Evolutionary conservation across 768 basidiomycete species (phyloP), one percentile per base, ranked within the genome.

Genomic region (Obba rivulosa): DNA sequence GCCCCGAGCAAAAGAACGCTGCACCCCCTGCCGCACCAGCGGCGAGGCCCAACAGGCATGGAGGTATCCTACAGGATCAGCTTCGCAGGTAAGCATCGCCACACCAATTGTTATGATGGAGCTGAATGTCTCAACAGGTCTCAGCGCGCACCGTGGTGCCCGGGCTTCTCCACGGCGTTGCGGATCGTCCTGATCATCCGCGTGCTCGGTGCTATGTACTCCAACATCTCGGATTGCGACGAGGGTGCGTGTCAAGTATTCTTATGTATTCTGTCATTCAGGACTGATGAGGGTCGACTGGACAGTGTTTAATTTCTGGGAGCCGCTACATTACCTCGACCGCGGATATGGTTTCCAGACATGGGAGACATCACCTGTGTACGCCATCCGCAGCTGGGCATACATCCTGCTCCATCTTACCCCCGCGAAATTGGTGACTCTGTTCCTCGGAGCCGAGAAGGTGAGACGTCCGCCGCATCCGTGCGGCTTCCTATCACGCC

Each of bases 221-320:
- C 87, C 11, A 92, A 92, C 56, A 89, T 95, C 48, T 81, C 84
- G 59, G 96, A 98, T 62, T 98, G 96, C 54, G 96, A 99, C 61
- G 96, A 99, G 80, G 93, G 95, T 92, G 45, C 52, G 69, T 8
- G 20, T 22, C n/a, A 14, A 16, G 7, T 31, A 7, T 31, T 10
- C 23, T 20, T 2, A 25, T 35, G 18, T 16, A 20, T 35, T 20
- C 14, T 28, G 2, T 11, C 16, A 1, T 16, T 9, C n/a, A 24
- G n/a, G 35, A 20, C 43, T 18, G 16, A 11, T 8, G 2, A 22
- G 31, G 10, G 23, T 43, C 41, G n/a, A 24, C 17, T 41, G 31
- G 41, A 21, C 46, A 99, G 96, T 96, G 11, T 99, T 84, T 77
- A 99, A 99, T 69, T 99, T 96, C 67, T 98, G 92, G 92, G 96